These are phyloP conservation scores for Thermochaetoides thermophila DNA, from an alignment of 495 filamentous ascomycete species.

Conservation along the genomic window DNA sequence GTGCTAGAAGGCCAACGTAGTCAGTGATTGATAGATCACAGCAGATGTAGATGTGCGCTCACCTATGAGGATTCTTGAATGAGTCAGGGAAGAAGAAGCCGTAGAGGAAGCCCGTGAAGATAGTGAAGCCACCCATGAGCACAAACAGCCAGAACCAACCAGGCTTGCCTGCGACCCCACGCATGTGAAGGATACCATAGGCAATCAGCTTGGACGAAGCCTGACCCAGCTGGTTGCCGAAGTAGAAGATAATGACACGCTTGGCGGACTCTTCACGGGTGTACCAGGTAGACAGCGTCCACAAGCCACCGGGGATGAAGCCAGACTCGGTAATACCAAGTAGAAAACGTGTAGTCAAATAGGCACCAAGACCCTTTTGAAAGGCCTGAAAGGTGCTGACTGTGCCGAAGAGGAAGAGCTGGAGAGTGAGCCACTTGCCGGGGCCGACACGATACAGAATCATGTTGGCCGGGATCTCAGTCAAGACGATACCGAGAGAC, in stretches of 20 bases:
- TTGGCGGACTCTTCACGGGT: constrained; percentile 41
- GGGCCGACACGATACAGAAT: constrained; percentile 43
- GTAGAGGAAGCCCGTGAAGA: constrained; percentile 35
- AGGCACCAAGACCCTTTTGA: constrained; percentile 33
- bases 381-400: constrained; percentile 47
- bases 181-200: constrained; percentile 22
- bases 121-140: constrained; percentile 37
- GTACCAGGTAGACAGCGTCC: constrained; percentile 48
- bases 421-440: constrained; percentile 40
- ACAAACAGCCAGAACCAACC: constrained; percentile 53
- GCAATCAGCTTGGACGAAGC: constrained; percentile 30
- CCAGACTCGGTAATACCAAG: constrained; percentile 40
- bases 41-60: neutral
- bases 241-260: constrained; percentile 41
- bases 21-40: neutral
- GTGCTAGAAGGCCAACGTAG: no score
- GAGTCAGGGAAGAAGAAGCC: constrained; percentile 36
- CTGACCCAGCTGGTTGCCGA: constrained; percentile 38
- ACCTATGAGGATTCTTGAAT: constrained; percentile 22
- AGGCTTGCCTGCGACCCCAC: constrained; percentile 29
- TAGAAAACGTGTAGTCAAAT: constrained; percentile 36
- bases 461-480: constrained; percentile 45
- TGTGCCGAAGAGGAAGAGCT: constrained; percentile 43
- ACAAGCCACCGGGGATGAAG: constrained; percentile 46
- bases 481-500: constrained; percentile 40